phyloP scores from a whole-genome alignment of 2,329 filamentous ascomycete species.

The Orbilia quercus region DNA sequence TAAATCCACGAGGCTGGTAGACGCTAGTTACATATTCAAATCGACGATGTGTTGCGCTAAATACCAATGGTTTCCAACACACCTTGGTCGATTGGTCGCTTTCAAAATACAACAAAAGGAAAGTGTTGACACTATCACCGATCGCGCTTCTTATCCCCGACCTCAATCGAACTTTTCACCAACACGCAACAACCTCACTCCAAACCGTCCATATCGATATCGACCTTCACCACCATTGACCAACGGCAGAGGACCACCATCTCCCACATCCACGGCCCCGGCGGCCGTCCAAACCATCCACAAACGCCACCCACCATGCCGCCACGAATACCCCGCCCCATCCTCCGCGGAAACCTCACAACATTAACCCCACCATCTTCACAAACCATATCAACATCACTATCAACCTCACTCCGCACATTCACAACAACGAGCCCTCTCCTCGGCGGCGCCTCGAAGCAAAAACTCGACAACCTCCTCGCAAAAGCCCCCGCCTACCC shows the following conservation, averaged over 20 bases:
- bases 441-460: constrained; percentile 62
- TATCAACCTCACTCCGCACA: no score
- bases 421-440: constrained; percentile 61
- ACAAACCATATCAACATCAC: no score
- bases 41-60: no score
- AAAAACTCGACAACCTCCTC: constrained; percentile 60
- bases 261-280: constrained; percentile 33
- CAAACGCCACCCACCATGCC: constrained; percentile 32
- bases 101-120: no score
- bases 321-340: constrained; percentile 41
- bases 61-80: no score
- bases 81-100: no score
- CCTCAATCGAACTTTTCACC: constrained; percentile 38
- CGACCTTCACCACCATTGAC: constrained; percentile 31
- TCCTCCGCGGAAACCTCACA: constrained; percentile 28
- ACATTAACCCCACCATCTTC: constrained; percentile 18
- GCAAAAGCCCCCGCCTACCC: constrained; percentile 73
- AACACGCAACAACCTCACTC: constrained; percentile 31
- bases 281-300: constrained; percentile 18
- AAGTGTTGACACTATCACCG: no score
- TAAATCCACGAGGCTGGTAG: no score
- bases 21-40: no score
- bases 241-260: constrained; percentile 17
- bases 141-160: constrained; percentile 53
- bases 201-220: constrained; percentile 14